Evolutionary conservation across 1,284 basidiomycete genomes (phyloP).

Genomic region (Ganoderma sinense): DNA sequence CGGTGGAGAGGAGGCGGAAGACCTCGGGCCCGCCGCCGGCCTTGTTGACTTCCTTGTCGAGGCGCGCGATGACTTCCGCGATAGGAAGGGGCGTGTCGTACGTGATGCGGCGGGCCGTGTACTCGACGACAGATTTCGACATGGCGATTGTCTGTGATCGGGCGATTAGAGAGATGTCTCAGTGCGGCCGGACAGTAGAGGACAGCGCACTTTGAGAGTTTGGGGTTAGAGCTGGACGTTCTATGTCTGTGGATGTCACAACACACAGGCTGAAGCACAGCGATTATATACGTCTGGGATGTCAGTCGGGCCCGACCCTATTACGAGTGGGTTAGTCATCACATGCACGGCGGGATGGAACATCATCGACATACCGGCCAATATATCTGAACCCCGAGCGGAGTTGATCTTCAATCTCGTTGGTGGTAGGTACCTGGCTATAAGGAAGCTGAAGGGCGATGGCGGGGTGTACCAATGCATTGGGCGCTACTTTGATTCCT

Average conservation of each 20-base stretch:
- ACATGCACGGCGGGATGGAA: too few relatives aligned
- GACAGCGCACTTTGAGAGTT: background rate
- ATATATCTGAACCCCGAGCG: too few relatives aligned
- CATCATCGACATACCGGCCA: background rate
- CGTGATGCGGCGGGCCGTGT: conserved; percentile 51
- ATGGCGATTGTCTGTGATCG: conserved; percentile 14
- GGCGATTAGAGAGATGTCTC: background rate
- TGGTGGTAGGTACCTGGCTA: background rate
- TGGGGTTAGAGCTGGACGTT: too few relatives aligned
- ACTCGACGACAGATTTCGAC: conserved; percentile 32
- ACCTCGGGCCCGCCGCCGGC: conserved; percentile 39
- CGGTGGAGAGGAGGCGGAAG: conserved; percentile 37
- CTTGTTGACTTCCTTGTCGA: conserved; percentile 54
- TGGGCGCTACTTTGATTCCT: background rate
- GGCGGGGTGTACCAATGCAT: background rate
- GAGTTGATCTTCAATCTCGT: background rate
- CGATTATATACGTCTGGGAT: background rate
- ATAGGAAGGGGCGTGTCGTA: conserved; percentile 51
- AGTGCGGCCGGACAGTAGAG: background rate
- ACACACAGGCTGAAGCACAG: too few relatives aligned
- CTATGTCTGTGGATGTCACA: too few relatives aligned
- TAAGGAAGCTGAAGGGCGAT: background rate
- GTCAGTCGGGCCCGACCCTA: background rate
- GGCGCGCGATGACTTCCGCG: conserved; percentile 50
- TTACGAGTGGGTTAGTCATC: background rate